These are phyloP conservation scores for Glycyrrhiza uralensis DNA, from an alignment of 306 rosid species.

Conservation along the genomic window DNA sequence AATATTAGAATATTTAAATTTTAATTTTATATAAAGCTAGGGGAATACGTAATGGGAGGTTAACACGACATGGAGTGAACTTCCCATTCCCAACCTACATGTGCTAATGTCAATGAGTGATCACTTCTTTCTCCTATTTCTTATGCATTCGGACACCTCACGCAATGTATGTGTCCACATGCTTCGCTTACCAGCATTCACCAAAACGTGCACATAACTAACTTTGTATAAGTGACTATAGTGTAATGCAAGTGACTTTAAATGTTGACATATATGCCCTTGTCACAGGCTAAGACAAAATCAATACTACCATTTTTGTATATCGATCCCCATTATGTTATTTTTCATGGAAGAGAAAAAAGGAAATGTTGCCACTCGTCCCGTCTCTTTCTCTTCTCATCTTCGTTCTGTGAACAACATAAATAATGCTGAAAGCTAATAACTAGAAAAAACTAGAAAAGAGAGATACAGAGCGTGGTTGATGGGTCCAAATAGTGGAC, in stretches of 20 bases:
- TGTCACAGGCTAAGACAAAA: not conserved
- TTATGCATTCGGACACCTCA: slow-evolving; percentile 54
- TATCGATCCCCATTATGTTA: not conserved
- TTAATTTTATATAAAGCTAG: not conserved
- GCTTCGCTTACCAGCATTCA: slow-evolving; percentile 47
- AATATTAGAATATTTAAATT: not conserved
- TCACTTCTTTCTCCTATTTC: slow-evolving; percentile 19
- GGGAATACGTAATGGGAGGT: slow-evolving; percentile 29
- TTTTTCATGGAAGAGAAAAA: slow-evolving; percentile 28
- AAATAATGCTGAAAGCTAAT: slow-evolving; percentile 27
- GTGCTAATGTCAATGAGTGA: slow-evolving; percentile 47
- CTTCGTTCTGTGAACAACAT: slow-evolving; percentile 31
- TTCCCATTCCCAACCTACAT: slow-evolving; percentile 40
- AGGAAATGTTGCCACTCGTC: slow-evolving; percentile 1
- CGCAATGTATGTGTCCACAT: slow-evolving; percentile 57
- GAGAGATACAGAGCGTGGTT: slow-evolving; percentile 21
- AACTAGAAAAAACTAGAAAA: slow-evolving; percentile 22
- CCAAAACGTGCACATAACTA: slow-evolving; percentile 73
- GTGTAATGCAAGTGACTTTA: slow-evolving; percentile 5
- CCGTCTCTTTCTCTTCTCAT: slow-evolving; percentile 22
- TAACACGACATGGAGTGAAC: slow-evolving; percentile 33
- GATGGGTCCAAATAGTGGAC: slow-evolving; percentile 43
- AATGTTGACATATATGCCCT: slow-evolving; percentile 17
- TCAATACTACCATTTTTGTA: not conserved
- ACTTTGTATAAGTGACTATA: slow-evolving; percentile 38